Percentiles rank a stretch among this genome's conserved stretches.
Evolutionary conservation across 495 filamentous ascomycete species (phyloP).

Genomic region (Elaphomyces granulatus): DNA sequence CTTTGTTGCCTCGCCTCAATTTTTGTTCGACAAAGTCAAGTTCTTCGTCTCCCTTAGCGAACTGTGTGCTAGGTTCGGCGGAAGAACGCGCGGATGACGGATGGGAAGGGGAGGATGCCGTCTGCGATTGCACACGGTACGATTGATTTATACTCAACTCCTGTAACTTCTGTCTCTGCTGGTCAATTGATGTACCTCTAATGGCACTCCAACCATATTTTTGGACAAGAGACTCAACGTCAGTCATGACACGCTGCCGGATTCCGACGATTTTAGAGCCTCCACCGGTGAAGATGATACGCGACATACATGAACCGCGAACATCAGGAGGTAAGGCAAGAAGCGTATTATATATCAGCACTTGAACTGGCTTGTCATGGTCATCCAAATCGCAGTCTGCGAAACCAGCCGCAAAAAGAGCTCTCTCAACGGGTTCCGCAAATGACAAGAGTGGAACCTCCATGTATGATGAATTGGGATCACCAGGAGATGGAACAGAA

Average conservation of each 20-base stretch:
- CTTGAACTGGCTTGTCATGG: slow-evolving; percentile 61
- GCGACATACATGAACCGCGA: slow-evolving; percentile 72
- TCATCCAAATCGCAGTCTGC: slow-evolving; percentile 55
- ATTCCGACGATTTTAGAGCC: slow-evolving; percentile 68
- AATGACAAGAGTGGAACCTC: slow-evolving; percentile 53
- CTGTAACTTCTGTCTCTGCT: slow-evolving; percentile 37
- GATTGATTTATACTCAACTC: slow-evolving; percentile 24
- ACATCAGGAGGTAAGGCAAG: slow-evolving; percentile 66
- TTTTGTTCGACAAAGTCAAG: slow-evolving; percentile 50
- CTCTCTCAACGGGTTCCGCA: slow-evolving; percentile 57
- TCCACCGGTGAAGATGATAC: slow-evolving; percentile 78
- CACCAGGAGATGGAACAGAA: slow-evolving; percentile 31
- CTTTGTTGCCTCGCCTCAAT: slow-evolving; percentile 37
- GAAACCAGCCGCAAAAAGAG: slow-evolving; percentile 49
- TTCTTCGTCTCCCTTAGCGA: slow-evolving; percentile 26
- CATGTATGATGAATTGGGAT: slow-evolving; percentile 22
- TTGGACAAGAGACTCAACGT: slow-evolving; percentile 49
- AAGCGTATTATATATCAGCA: slow-evolving; percentile 62
- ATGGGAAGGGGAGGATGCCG: slow-evolving; percentile 2
- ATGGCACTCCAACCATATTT: slow-evolving; percentile 65
- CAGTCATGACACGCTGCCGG: slow-evolving; percentile 61
- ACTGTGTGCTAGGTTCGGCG: slow-evolving; percentile 6
- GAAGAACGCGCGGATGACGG: neutral
- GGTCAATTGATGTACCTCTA: slow-evolving; percentile 43
- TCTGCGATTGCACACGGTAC: slow-evolving; percentile 11